A percentile compares a stretch with the other conserved stretches of the same genome.
Evolutionary conservation across 2,329 filamentous ascomycete species (phyloP).

Genomic region (Dactylonectria estremocensis): DNA sequence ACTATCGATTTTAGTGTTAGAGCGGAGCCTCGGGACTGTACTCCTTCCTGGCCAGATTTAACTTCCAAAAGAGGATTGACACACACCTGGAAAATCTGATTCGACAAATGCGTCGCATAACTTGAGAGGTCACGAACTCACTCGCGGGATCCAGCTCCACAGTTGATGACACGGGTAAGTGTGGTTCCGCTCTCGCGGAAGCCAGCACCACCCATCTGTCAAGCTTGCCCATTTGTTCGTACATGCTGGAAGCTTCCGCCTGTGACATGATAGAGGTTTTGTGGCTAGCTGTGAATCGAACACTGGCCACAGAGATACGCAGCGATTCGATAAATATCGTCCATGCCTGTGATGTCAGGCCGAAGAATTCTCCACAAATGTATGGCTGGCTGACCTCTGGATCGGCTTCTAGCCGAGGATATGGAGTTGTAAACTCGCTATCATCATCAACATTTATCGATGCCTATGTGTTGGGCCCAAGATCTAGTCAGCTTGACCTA

Average conservation of each 20-base stretch:
- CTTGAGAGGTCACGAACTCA: background rate
- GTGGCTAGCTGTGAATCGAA: background rate
- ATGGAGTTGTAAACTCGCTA: constrained; percentile 2
- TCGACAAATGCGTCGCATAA: background rate
- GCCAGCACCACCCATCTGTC: background rate
- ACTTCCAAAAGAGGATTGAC: background rate
- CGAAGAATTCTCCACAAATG: background rate
- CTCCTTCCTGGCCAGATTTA: background rate
- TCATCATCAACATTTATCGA: background rate
- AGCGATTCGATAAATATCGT: background rate
- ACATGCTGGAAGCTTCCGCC: background rate
- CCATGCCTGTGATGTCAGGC: background rate
- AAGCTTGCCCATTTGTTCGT: background rate
- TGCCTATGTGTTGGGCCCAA: background rate
- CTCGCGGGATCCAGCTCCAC: background rate
- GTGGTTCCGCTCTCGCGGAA: background rate
- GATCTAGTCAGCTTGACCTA: background rate
- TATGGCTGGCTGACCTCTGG: background rate
- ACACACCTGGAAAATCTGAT: constrained; percentile 2
- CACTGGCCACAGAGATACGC: background rate
- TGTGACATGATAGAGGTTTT: background rate
- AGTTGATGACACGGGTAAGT: background rate
- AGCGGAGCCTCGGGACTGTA: background rate
- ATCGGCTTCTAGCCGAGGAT: background rate
- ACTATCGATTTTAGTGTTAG: background rate